Conservation (phyloP, 2,329 filamentous ascomycete species). For the Colletotrichum sp. region DNA sequence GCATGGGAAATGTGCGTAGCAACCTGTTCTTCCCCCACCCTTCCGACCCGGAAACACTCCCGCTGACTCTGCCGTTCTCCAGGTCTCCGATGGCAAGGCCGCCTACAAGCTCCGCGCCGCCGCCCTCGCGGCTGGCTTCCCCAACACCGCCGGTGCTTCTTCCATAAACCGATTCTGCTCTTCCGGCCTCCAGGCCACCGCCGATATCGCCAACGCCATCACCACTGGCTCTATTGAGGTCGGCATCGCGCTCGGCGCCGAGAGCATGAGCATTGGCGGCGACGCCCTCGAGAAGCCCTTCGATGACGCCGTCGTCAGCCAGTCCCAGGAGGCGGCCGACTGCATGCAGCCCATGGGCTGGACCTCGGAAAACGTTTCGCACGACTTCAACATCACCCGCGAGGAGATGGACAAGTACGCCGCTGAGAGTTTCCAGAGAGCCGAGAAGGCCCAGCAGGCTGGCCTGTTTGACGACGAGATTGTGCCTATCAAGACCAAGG, state of each 20-base stretch:
- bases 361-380: conserved; percentile 94
- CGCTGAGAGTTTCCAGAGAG: conserved; percentile 84
- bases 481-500: conserved; percentile 79
- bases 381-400: conserved; percentile 85
- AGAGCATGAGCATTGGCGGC: conserved; percentile 81
- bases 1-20: conserved; percentile 81
- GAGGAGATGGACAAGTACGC: conserved; percentile 86
- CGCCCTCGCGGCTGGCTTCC: conserved; percentile 88
- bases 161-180: conserved; percentile 97
- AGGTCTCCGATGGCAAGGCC: conserved; percentile 85
- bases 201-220: conserved; percentile 94
- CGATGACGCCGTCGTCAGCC: conserved; percentile 73
- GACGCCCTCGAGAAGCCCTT: conserved; percentile 76
- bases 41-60: neutral
- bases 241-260: conserved; percentile 86
- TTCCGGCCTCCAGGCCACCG: conserved; percentile 91
- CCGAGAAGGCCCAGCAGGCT: conserved; percentile 88
- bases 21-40: neutral
- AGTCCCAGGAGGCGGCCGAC: conserved; percentile 79
- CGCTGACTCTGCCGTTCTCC: neutral
- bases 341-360: conserved; percentile 97
- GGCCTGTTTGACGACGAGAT: conserved; percentile 96
- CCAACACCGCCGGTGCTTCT: conserved; percentile 83
- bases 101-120: conserved; percentile 92
- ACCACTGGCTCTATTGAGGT: conserved; percentile 79